phyloP scores from a whole-genome alignment of 2,329 filamentous ascomycete species.

The Dactylellina parvicollis region DNA sequence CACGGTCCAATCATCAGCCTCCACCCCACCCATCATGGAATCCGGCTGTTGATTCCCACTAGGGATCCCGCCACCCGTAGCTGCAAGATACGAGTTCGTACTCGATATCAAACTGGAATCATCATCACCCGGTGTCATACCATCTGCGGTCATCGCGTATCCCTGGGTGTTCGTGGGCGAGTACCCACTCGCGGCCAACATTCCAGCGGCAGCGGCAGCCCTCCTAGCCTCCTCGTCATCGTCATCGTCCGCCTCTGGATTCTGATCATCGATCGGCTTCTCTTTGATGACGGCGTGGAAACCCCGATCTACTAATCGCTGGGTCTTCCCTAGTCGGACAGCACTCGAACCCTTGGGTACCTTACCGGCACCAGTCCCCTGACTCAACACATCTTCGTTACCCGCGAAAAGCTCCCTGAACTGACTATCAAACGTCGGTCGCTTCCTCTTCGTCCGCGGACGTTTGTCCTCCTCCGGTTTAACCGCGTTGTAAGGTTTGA shows the following conservation, averaged over 20 bases:
- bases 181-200: slow-evolving; percentile 34
- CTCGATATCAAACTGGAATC: slow-evolving; percentile 49
- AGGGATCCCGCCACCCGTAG: slow-evolving; percentile 41
- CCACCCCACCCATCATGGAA: slow-evolving; percentile 52
- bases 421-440: slow-evolving; percentile 46
- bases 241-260: slow-evolving; percentile 30
- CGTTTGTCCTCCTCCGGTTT: slow-evolving; percentile 36
- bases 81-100: slow-evolving; percentile 52
- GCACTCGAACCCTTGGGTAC: slow-evolving; percentile 12
- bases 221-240: slow-evolving; percentile 44
- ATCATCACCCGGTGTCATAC: slow-evolving; percentile 46
- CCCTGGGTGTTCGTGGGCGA: slow-evolving; percentile 30
- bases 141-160: slow-evolving; percentile 22
- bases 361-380: slow-evolving; percentile 49
- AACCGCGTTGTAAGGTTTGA: slow-evolving; percentile 37
- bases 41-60: slow-evolving; percentile 50
- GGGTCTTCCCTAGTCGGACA: slow-evolving; percentile 8
- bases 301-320: slow-evolving; percentile 46
- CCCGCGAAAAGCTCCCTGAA: slow-evolving; percentile 51
- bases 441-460: slow-evolving; percentile 20
- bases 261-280: slow-evolving; percentile 41
- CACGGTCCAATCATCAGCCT: slow-evolving; percentile 35
- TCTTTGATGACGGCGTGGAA: slow-evolving; percentile 53
- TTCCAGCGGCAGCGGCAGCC: slow-evolving; percentile 30
- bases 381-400: slow-evolving; percentile 43